phyloP scores from a whole-genome alignment of 345 rosid genomes.

The Gossypium stocksii region DNA sequence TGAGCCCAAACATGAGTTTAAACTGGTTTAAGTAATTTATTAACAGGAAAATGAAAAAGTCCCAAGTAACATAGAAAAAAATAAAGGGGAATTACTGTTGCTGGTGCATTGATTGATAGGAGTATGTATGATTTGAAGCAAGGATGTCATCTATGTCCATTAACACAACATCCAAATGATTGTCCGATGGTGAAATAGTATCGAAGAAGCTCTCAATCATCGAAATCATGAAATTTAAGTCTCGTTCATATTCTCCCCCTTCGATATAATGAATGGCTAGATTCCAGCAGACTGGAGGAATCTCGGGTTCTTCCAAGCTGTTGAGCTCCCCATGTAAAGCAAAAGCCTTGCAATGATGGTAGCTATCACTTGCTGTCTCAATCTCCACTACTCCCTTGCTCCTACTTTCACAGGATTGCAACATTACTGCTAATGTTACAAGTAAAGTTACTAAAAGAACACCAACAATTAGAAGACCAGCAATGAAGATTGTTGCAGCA shows the following conservation, averaged over 20 bases:
- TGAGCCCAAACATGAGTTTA: conserved; percentile 12
- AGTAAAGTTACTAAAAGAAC: conserved; percentile 54
- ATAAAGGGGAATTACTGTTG: conserved; percentile 37
- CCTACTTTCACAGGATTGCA: conserved; percentile 60
- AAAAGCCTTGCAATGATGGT: conserved; percentile 50
- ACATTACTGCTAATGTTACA: conserved; percentile 59
- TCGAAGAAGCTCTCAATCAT: conserved; percentile 45
- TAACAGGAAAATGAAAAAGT: not conserved
- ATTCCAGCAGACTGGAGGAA: conserved; percentile 51
- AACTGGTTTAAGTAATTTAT: not conserved
- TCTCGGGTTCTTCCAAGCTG: conserved; percentile 32
- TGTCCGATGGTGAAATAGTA: conserved; percentile 29
- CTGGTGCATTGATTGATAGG: conserved; percentile 21
- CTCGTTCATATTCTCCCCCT: conserved; percentile 49
- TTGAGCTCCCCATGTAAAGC: conserved; percentile 60
- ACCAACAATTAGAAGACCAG: conserved; percentile 56
- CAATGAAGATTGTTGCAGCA: conserved; percentile 63
- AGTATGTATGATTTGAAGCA: conserved; percentile 18
- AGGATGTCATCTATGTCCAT: conserved; percentile 59
- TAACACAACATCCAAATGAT: conserved; percentile 47
- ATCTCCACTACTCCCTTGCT: conserved; percentile 44
- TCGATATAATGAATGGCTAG: conserved; percentile 39
- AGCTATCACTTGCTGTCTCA: conserved; percentile 26
- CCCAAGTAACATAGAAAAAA: not conserved
- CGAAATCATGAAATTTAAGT: conserved; percentile 40